A percentile compares a stretch with the other conserved stretches of the same genome.
phyloP scores from a whole-genome alignment of 108 stramenopile genomes.

The Mayamaea pseudoterrestris region DNA sequence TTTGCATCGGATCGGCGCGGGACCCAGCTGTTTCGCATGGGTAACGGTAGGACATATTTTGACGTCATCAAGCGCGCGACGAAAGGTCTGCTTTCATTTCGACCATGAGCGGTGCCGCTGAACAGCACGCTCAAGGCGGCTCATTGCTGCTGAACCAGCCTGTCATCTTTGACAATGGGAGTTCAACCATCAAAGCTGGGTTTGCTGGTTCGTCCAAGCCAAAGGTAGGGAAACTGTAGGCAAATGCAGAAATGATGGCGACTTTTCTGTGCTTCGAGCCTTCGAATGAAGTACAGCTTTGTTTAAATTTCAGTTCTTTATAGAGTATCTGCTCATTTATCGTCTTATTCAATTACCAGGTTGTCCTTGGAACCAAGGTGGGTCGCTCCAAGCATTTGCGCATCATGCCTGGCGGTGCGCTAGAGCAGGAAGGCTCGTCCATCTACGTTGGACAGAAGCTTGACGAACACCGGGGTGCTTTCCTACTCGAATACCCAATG shows the following conservation, averaged over 20 bases:
- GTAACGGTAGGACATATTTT: too few relatives aligned
- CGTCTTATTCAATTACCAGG: too few relatives aligned
- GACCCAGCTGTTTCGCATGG: too few relatives aligned
- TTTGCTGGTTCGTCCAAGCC: slow-evolving; percentile 96
- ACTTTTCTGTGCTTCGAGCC: not conserved
- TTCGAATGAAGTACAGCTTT: too few relatives aligned
- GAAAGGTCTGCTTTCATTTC: not conserved
- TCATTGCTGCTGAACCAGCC: slow-evolving; percentile 83
- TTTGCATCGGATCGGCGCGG: too few relatives aligned
- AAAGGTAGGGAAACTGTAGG: slow-evolving; percentile 37
- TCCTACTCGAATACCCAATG: slow-evolving; percentile 86
- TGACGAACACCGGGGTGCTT: slow-evolving; percentile 90
- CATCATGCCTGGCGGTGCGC: slow-evolving; percentile 91
- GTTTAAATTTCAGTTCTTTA: too few relatives aligned
- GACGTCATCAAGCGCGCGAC: too few relatives aligned
- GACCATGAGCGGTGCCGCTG: slow-evolving; percentile 13
- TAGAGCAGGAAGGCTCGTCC: slow-evolving; percentile 71
- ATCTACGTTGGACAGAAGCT: slow-evolving; percentile 87
- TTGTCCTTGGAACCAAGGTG: slow-evolving; percentile 81
- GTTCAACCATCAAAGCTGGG: slow-evolving; percentile 85
- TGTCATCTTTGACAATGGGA: slow-evolving; percentile 94
- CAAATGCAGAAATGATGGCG: not conserved
- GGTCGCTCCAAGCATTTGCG: slow-evolving; percentile 90
- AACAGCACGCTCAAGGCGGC: slow-evolving; percentile 21
- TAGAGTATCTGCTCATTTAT: not conserved